Base-by-base conservation (phyloP, 345 rosid species). In the Citrus medica region DNA sequence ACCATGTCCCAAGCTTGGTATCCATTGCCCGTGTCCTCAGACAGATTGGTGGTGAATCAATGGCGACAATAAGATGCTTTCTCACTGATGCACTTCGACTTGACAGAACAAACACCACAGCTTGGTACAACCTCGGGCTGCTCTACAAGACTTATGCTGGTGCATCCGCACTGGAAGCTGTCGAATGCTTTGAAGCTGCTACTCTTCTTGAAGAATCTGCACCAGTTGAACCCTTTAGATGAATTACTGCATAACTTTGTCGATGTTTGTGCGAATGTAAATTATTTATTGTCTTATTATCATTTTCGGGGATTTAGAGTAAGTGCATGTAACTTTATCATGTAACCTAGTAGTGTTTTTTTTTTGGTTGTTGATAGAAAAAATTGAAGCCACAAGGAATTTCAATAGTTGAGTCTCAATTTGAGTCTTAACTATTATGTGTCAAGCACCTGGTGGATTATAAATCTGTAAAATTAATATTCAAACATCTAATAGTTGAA, bases 41-140 rank as follows among this genome's bases (percentile, higher is more conserved):
- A 70, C 84, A 51, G 51, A 85, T 84, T 0, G 83, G 90, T 25
- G 73, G 72, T 58, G 81, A 80, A 72, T 80, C 89, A 30, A 69
- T 78, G 63, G 84, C 83, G 7, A 80, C 85, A 5, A 76, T 78
- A 33, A 82, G 89, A 82, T 79, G 90, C 75, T 88, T 89, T 62
- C 85, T 92, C 19, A 90, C 83, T 1, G 91, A 86, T 58, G 93
- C 92, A 62, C 76, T 90, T 6, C 78, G 86, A 67, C 81, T 85
- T 0, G 94, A 92, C 83, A 77, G 86, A 71, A 90, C 86, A 67
- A 90, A 87, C 56, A 65, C 83, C n/a, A 74, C 85, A 0, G 92
- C 92, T 6, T 92, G 94, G 92, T 86, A 82, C 85, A 84, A 89
- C 79, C 94, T 90, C 3, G 94, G 94, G 27, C 81, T 89, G 82